Evolutionary conservation across 306 rosid genomes (phyloP).

Genomic region (Benincasa hispida): DNA sequence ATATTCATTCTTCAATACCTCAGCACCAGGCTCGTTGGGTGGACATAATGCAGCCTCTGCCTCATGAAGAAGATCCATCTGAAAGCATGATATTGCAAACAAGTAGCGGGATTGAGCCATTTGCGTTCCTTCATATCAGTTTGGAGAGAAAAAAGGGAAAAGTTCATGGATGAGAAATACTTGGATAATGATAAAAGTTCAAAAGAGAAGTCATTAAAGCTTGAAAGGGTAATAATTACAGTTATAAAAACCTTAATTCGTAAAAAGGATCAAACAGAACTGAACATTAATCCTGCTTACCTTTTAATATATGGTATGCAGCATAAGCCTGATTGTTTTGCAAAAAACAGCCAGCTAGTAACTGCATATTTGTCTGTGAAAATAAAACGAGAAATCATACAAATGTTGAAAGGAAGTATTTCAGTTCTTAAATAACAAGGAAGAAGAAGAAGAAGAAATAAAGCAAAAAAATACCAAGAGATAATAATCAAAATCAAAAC

Average conservation of each 20-base stretch:
- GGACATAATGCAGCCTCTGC: constrained; percentile 92
- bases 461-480: not conserved
- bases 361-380: constrained; percentile 68
- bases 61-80: constrained; percentile 81
- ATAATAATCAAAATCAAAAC: not conserved
- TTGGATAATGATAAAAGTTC: not conserved
- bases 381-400: constrained; percentile 6
- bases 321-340: constrained; percentile 74
- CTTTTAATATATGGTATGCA: constrained; percentile 87
- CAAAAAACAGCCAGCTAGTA: constrained; percentile 82
- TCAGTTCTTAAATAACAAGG: not conserved
- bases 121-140: constrained; percentile 57
- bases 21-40: constrained; percentile 64
- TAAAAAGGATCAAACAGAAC: not conserved
- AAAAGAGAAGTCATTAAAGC: not conserved
- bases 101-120: constrained; percentile 97
- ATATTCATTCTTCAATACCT: constrained; percentile 32
- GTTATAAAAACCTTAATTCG: not conserved
- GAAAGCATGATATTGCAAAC: constrained; percentile 98
- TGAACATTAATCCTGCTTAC: constrained; percentile 24
- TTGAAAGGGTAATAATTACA: not conserved
- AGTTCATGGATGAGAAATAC: constrained; percentile 19
- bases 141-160: constrained; percentile 18
- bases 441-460: too few relatives aligned
- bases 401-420: constrained; percentile 4